These are phyloP conservation scores for Lotmaria passim DNA, from an alignment of 208 protist genomes.

Conservation along the genomic window DNA sequence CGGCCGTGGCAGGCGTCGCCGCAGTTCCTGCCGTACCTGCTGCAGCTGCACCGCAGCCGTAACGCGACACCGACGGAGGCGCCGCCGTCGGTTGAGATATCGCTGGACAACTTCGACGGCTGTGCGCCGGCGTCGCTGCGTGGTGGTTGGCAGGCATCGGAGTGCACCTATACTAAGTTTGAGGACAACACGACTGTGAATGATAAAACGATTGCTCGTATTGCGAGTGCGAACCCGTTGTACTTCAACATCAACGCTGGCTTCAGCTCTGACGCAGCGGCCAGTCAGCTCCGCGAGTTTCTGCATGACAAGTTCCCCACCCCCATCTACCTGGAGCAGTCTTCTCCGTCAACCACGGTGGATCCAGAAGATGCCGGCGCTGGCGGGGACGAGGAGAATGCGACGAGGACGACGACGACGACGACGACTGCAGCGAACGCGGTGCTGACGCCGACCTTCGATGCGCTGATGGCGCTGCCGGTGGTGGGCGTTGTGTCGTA, in stretches of 20 bases:
- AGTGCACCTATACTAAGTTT: slow-evolving; percentile 26
- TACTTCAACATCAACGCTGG: slow-evolving; percentile 60
- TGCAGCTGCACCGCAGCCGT: slow-evolving; percentile 28
- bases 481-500: slow-evolving; percentile 47
- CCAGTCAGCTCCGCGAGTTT: slow-evolving; percentile 32
- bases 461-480: slow-evolving; percentile 54
- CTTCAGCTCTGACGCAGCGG: slow-evolving; percentile 9
- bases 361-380: no score
- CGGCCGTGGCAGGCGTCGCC: slow-evolving; percentile 62
- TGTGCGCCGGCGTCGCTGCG: slow-evolving; percentile 48
- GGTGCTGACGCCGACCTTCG: slow-evolving; percentile 25
- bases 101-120: slow-evolving; percentile 55
- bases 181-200: slow-evolving; percentile 33
- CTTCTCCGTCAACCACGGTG: no score
- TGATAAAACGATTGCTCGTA: slow-evolving; percentile 21
- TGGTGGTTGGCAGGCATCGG: slow-evolving; percentile 18
- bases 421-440: neutral
- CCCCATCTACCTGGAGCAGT: slow-evolving; percentile 38
- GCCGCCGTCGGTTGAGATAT: no score
- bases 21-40: slow-evolving; percentile 46
- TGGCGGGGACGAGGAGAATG: no score
- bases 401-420: neutral
- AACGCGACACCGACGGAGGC: no score
- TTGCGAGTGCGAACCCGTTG: slow-evolving; percentile 15
- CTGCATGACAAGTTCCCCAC: slow-evolving; percentile 27